Base-by-base conservation (phyloP, 2,329 filamentous ascomycete species). In the Didymella sp. region DNA sequence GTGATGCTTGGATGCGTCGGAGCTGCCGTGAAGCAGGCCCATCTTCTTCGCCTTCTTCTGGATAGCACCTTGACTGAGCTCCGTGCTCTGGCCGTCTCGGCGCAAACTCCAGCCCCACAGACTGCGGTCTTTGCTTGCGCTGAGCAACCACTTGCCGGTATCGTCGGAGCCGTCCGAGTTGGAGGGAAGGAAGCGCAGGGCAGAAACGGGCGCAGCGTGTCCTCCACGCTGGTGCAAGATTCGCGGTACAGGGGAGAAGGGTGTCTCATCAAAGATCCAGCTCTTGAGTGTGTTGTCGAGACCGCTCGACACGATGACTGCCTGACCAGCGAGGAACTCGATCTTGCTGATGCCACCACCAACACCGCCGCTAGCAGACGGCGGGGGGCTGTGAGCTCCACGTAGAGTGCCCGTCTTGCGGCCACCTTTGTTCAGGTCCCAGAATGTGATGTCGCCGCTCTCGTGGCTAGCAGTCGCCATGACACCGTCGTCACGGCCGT, bases 91-190 rank as follows among this genome's bases (percentile, higher is more conserved):
- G 1, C 92, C 93, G 73, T 99, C 95, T 49, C 91, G 90, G 40
- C 95, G 89, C 74, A 99, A 80, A 82, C 93, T 98, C 87, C 96
- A 96, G 1, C 91, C 94, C 94, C 95, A 98, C 2, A 99, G 81
- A 76, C 92, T 97, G 63, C 92, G 86, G 71, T 99, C 96, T 68
- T 87, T 85, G 57, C 92, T 93, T 64, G 91, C 91, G 69, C 92
- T 97, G 52, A 99, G 81, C 6, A 98, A 81, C 94, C 94, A 98
- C 77, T 98, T 98, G 55, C 94, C 95, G 42, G 87, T 87, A 40
- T 88, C 87, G 66, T 97, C 94, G 6, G 92, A 87, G 15, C 93
- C 94, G 68, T 98, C 94, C 37, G 95, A 94, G 64, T 92, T 89
- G 0, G 92, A 87, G 0, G 94, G 94, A 24, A 98, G 78, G 77